These are phyloP conservation scores for Globisporangium carolinianum DNA, from an alignment of 352 stramenopile species.

Conservation along the genomic window DNA sequence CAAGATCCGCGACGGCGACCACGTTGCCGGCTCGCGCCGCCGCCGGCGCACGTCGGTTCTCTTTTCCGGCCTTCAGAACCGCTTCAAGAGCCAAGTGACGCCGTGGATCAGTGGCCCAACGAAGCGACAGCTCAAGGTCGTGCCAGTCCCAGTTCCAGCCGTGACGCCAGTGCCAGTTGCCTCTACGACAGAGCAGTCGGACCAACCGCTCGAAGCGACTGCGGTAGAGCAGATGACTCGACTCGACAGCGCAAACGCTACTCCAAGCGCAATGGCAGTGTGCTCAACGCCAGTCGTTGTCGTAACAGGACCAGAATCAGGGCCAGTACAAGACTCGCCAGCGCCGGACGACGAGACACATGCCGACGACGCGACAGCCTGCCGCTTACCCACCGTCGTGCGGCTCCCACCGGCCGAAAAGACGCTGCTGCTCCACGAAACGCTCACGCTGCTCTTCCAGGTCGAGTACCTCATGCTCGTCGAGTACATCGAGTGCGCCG, in stretches of 20 bases:
- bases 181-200: no score
- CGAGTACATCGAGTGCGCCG: constrained; percentile 21
- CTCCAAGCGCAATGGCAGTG: no score
- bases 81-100: constrained; percentile 2
- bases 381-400: neutral
- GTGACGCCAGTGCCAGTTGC: neutral
- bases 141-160: neutral
- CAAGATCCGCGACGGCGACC: neutral
- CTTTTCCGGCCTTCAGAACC: constrained; percentile 1
- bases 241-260: no score
- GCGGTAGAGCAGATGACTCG: no score
- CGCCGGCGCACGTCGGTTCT: neutral
- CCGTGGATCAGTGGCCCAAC: neutral
- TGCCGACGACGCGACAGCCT: no score
- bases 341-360: neutral
- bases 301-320: no score
- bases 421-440: constrained; percentile 1
- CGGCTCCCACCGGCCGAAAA: neutral
- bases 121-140: neutral
- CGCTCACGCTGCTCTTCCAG: constrained; percentile 27
- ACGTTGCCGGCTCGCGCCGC: no score
- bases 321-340: neutral
- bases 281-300: no score
- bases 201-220: no score
- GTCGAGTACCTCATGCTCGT: constrained; percentile 25